phyloP scores from a whole-genome alignment of 2,329 filamentous ascomycete genomes.

The Elsinoe necatrix region DNA sequence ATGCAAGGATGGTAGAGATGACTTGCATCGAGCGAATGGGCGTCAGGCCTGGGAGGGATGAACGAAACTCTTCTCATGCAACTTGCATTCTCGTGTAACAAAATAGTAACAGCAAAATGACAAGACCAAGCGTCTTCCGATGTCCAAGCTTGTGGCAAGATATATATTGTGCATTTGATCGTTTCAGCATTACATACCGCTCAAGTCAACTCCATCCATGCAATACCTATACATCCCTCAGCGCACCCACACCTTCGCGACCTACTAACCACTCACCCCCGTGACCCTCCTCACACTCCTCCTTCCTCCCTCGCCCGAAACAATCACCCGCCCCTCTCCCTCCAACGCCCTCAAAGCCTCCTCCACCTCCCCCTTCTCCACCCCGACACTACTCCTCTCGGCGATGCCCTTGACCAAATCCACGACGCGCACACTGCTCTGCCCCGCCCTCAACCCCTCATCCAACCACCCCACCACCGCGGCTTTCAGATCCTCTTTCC shows the following conservation, averaged over 20 bases:
- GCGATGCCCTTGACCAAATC: constrained; percentile 66
- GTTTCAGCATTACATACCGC: not conserved
- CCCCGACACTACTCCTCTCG: constrained; percentile 58
- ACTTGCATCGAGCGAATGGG: not conserved
- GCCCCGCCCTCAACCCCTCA: constrained; percentile 59
- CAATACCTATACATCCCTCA: not conserved
- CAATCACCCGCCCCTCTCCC: constrained; percentile 71
- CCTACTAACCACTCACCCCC: constrained; percentile 33
- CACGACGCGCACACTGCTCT: constrained; percentile 62
- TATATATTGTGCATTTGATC: not conserved
- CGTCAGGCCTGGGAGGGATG: not conserved
- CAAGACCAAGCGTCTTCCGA: not conserved
- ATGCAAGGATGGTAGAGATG: not conserved
- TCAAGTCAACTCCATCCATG: not conserved
- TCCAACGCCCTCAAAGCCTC: constrained; percentile 75
- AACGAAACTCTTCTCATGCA: constrained; percentile 8
- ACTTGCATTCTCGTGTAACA: not conserved
- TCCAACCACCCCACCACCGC: constrained; percentile 69
- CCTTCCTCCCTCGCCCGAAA: constrained; percentile 76
- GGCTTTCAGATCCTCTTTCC: constrained; percentile 75
- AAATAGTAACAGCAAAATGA: not conserved
- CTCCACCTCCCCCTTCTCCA: constrained; percentile 73
- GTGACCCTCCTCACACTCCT: constrained; percentile 72
- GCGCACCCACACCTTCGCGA: too few relatives aligned
- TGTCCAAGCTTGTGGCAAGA: not conserved